phyloP scores from a whole-genome alignment of 1,284 basidiomycete genomes.

The Prillingera fragicola region DNA sequence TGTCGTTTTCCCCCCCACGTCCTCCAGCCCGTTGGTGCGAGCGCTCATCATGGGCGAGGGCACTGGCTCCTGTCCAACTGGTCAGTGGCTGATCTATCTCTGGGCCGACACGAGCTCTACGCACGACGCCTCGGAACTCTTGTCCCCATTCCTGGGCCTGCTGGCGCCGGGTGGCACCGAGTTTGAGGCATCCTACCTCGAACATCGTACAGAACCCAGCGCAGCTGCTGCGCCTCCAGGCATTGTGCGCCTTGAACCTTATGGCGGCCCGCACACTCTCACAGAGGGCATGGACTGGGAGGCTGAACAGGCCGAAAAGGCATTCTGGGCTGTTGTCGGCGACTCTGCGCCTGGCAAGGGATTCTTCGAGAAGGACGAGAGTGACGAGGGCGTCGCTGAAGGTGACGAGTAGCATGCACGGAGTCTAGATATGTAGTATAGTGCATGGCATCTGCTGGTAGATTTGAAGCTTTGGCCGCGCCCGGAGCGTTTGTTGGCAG shows the following conservation, averaged over 20 bases:
- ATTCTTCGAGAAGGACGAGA: constrained; percentile 53
- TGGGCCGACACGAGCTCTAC: constrained; percentile 17
- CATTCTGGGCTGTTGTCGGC: constrained; percentile 31
- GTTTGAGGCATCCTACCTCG: not conserved
- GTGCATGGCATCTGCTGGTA: not conserved
- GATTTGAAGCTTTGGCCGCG: not conserved
- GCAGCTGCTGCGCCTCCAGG: not conserved
- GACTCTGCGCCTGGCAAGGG: constrained; percentile 24
- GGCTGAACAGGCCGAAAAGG: constrained; percentile 33
- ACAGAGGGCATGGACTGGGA: constrained; percentile 45
- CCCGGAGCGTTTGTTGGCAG: not conserved
- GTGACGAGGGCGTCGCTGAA: constrained; percentile 51
- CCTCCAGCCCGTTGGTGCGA: constrained; percentile 57
- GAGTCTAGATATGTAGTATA: not conserved
- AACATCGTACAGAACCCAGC: not conserved
- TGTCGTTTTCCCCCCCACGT: constrained; percentile 73
- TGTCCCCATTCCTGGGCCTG: not conserved
- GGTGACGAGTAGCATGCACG: constrained; percentile 49
- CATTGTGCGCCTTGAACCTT: constrained; percentile 28
- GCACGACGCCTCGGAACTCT: not conserved
- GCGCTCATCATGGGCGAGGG: constrained; percentile 73
- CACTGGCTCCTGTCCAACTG: constrained; percentile 75
- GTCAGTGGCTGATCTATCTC: constrained; percentile 62
- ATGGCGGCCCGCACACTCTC: constrained; percentile 24
- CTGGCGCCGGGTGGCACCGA: not conserved